Base-by-base conservation (phyloP, 2,329 filamentous ascomycete genomes). In the Ophiocordyceps camponoti-rufipedis region DNA sequence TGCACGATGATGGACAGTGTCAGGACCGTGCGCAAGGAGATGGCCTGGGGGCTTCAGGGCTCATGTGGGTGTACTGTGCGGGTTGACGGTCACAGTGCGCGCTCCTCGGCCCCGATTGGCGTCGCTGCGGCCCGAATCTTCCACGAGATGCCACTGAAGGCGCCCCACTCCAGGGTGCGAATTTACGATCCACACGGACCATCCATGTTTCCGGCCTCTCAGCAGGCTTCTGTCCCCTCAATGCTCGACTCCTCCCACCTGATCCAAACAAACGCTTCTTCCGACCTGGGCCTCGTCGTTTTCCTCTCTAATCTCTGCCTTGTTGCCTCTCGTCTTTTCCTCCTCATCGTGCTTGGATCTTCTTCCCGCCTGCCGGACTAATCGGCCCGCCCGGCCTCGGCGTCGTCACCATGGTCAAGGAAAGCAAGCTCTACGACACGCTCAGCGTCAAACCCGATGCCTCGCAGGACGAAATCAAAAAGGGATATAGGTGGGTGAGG, bases 391-490 rank as follows among this genome's bases (percentile, higher is more conserved):
- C 23, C 23, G 23, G 23, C 23, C 5, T 23, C 23, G 23, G 23
- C 23, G 23, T 23, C 23, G 23, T 23, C 23, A 76, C 55, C 53
- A 95, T 96, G 89, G 86, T 93, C 54, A 83, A 82, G 60, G 83
- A 87, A 56, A 83, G 78, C 35, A 85, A 85, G 62, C 74, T 77
- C 60, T 98, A 98, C 71, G 86, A 96, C 64, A 74, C 78, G 51
- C 72, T 98, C 56, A 71, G 73, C 60, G 70, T 95, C 64, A 82
- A 85, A 62, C 76, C 89, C 35, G 75, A 79, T 49, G 86, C 88
- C 23, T 74, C 78, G 23, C 85, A 93, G 65, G 89, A 95, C 59
- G 89, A 96, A 52, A 94, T 98, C 62, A 96, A 95, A 63, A 98
- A 96, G 62, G 91, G 80, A 48, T 94, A 94, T 64, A 76, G 84